Base-by-base conservation (phyloP, 345 rosid species). In the Kandelia obovata region DNA sequence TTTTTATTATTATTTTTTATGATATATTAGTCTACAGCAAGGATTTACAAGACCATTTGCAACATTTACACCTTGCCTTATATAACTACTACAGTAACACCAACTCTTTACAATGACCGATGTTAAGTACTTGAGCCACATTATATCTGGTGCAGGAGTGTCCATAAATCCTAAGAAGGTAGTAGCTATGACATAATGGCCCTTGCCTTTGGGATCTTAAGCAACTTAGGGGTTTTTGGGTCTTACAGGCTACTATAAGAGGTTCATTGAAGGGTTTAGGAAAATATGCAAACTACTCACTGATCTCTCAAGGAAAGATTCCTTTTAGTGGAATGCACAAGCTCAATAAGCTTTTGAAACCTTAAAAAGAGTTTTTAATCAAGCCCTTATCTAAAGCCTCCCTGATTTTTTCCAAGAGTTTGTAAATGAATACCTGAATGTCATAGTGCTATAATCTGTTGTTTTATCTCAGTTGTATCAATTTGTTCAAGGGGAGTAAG, bases 361-460 rank as follows among this genome's bases (percentile, higher is more conserved):
- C 31, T 28, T 28, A 4, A 28, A 28, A 4, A 28, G 3, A 28
- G 31, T 4, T 28, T 4, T 28, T 28, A 28, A 2, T 4, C 31
- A 28, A 28, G 31, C 31, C 31, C 31, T 4, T 1, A 28, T 28
- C 3, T 28, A 2, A 28, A 4, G 3, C 31, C 3, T 28, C 2
- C 31, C 31, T 4, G 31, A 28, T 28, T 28, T 28, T 28, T 28
- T 4, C 31, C 2, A 28, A 4, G 31, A 28, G 3, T 28, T 28
- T 28, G 63, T 89, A 21, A 21, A 21, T 21, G 21, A 21, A 21
- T 21, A 21, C 21, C 21, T 21, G 21, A 21, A 21, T 21, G 21
- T 21, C 21, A 21, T 21, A 21, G 21, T 21, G 21, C 21, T 21
- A 21, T 21, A 21, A 21, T 21, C 21, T 21, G 21, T 21, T 21